Percentiles rank a stretch among this genome's conserved stretches.
phyloP scores from a whole-genome alignment of 768 basidiomycete genomes.

The Astraeus odoratus region DNA sequence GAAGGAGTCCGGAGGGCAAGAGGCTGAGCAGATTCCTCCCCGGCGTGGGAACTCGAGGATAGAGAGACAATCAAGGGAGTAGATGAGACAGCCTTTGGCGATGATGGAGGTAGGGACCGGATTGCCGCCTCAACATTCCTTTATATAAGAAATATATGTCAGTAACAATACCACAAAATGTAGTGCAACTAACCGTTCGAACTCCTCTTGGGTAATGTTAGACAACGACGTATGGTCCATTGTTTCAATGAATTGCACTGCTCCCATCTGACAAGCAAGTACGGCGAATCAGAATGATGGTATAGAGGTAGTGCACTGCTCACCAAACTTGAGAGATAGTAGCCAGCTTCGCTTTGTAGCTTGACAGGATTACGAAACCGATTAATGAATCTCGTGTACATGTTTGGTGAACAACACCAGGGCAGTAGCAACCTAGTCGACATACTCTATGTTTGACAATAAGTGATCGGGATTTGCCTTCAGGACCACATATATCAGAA shows the following conservation, averaged over 20 bases:
- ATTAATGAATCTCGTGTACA: slow-evolving; percentile 72
- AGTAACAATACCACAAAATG: not conserved
- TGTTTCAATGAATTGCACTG: slow-evolving; percentile 95
- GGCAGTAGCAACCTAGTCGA: not conserved
- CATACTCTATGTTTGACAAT: slow-evolving; percentile 92
- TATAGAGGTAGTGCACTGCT: slow-evolving; percentile 18
- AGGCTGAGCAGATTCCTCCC: slow-evolving; percentile 85
- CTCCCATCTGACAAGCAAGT: slow-evolving; percentile 66
- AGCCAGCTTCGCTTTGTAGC: slow-evolving; percentile 91
- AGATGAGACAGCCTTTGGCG: slow-evolving; percentile 29
- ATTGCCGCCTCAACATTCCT: slow-evolving; percentile 60
- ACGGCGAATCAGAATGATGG: slow-evolving; percentile 3
- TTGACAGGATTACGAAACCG: slow-evolving; percentile 88
- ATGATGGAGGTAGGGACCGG: slow-evolving; percentile 34
- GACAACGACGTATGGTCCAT: slow-evolving; percentile 95
- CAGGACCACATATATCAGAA: slow-evolving; percentile 89
- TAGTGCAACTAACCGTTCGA: slow-evolving; percentile 57
- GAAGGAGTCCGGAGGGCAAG: slow-evolving; percentile 54
- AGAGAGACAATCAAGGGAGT: slow-evolving; percentile 29
- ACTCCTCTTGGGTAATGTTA: slow-evolving; percentile 90
- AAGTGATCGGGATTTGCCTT: slow-evolving; percentile 92
- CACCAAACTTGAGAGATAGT: slow-evolving; percentile 93
- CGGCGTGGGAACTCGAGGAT: slow-evolving; percentile 47
- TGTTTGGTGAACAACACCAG: not conserved
- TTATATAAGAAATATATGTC: slow-evolving; percentile 4